Percentiles rank a stretch among this genome's conserved stretches.
These are phyloP conservation scores for Suhomyces emberorum DNA, from an alignment of 805 yeast genomes.

Conservation along the genomic window DNA sequence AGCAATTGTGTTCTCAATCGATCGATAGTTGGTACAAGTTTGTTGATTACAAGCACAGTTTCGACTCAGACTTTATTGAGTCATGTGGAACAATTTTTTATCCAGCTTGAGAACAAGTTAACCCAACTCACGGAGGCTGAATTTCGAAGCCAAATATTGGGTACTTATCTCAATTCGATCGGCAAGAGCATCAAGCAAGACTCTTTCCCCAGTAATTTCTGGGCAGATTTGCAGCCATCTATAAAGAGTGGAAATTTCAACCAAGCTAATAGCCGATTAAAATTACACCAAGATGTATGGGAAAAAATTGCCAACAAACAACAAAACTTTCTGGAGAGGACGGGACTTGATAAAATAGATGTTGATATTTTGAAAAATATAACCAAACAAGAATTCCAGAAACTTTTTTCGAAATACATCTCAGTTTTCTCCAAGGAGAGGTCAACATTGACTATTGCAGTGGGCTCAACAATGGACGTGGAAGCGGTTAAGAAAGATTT, in stretches of 20 bases:
- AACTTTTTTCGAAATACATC: conserved; percentile 9
- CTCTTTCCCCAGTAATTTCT: conserved; percentile 18
- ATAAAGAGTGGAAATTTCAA: conserved; percentile 25
- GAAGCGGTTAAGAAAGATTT: not conserved
- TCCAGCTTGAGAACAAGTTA: conserved; percentile 36
- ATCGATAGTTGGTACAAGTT: conserved; percentile 54
- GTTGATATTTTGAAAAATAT: conserved; percentile 24
- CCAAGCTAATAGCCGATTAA: conserved; percentile 7
- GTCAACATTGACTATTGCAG: conserved; percentile 11
- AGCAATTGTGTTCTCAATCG: conserved; percentile 54
- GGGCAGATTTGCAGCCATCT: conserved; percentile 23
- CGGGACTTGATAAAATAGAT: conserved; percentile 35
- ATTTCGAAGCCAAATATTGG: conserved; percentile 33
- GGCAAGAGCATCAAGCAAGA: conserved; percentile 3
- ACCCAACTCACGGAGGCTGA: conserved; percentile 25
- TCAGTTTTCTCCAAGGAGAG: conserved; percentile 14
- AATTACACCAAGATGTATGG: conserved; percentile 45
- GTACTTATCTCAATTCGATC: conserved; percentile 31
- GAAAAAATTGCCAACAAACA: conserved; percentile 47
- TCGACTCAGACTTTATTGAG: conserved; percentile 38
- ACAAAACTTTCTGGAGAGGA: conserved; percentile 35
- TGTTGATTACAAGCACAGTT: conserved; percentile 53
- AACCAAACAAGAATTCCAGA: conserved; percentile 16
- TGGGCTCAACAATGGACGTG: conserved; percentile 10
- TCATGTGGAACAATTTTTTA: conserved; percentile 48